Conservation (phyloP, 129 eudicot genomes). For the Arctium lappa region DNA sequence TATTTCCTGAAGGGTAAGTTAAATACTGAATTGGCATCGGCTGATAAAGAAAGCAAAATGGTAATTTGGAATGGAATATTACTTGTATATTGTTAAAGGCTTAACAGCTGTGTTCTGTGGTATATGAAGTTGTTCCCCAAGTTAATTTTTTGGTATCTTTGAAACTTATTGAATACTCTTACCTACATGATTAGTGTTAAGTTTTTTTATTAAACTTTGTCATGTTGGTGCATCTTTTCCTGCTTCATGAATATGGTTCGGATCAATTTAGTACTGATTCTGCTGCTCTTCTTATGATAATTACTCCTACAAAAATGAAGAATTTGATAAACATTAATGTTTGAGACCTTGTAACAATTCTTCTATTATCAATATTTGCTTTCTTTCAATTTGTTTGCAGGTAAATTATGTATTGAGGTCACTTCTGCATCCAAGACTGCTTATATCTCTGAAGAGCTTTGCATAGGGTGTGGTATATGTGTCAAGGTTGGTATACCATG, state of each 20-base stretch:
- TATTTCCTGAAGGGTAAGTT: neutral
- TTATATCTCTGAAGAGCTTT: slow-evolving; percentile 85
- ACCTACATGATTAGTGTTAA: neutral
- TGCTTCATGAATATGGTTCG: neutral
- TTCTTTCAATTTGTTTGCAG: slow-evolving; percentile 31
- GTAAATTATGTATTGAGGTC: slow-evolving; percentile 91
- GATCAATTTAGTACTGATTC: neutral
- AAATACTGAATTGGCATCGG: neutral
- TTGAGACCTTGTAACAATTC: neutral
- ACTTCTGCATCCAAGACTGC: slow-evolving; percentile 74
- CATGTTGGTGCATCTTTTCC: neutral
- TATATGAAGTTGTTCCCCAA: neutral
- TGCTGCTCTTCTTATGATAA: neutral
- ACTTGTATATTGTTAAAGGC: neutral
- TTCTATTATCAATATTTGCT: neutral
- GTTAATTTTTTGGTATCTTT: neutral
- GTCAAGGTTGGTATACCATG: slow-evolving; percentile 61
- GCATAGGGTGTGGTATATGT: slow-evolving; percentile 98
- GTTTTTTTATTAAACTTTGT: too few species aligned
- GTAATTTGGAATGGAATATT: neutral
- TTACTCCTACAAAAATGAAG: neutral
- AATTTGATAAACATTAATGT: neutral
- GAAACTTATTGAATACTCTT: neutral
- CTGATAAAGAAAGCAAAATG: neutral
- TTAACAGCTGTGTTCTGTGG: neutral